Percentiles rank a stretch among this genome's conserved stretches.
These are phyloP conservation scores for Leonotis leonurus DNA, from an alignment of 257 asterid species.

Conservation along the genomic window DNA sequence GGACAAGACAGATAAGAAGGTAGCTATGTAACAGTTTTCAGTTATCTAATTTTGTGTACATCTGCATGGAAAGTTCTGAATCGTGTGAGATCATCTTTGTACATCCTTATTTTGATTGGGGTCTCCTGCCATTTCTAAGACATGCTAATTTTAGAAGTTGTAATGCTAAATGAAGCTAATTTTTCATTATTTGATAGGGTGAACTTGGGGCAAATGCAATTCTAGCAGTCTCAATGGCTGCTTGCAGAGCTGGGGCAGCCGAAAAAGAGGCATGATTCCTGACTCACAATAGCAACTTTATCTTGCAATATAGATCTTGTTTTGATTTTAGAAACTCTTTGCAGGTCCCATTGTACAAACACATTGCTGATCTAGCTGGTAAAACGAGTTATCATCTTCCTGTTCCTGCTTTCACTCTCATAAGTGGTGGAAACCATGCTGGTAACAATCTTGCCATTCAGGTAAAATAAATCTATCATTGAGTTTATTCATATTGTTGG, in stretches of 20 bases:
- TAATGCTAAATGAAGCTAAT: slow-evolving; percentile 8
- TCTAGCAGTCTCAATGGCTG: slow-evolving; percentile 96
- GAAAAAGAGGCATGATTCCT: slow-evolving; percentile 70
- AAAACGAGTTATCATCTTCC: slow-evolving; percentile 65
- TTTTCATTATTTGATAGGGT: slow-evolving; percentile 41
- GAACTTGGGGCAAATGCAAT: slow-evolving; percentile 98
- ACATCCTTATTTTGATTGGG: neutral
- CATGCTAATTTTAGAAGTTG: neutral
- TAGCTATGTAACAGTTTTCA: slow-evolving; percentile 14
- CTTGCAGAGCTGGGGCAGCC: slow-evolving; percentile 99
- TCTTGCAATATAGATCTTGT: neutral
- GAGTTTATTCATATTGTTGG: neutral
- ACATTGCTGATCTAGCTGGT: slow-evolving; percentile 93
- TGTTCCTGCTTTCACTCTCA: slow-evolving; percentile 83
- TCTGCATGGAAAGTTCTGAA: neutral
- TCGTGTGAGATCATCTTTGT: neutral
- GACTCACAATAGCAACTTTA: neutral
- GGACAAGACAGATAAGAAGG: slow-evolving; percentile 98
- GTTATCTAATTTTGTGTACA: slow-evolving; percentile 1
- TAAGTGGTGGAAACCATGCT: slow-evolving; percentile 89
- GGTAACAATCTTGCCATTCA: slow-evolving; percentile 74
- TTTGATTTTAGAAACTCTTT: slow-evolving; percentile 16
- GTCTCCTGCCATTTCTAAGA: neutral
- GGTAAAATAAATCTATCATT: slow-evolving; percentile 30
- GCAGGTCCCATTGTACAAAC: slow-evolving; percentile 93